Conservation (phyloP, 2,329 filamentous ascomycete species). For the Fusarium palustre region DNA sequence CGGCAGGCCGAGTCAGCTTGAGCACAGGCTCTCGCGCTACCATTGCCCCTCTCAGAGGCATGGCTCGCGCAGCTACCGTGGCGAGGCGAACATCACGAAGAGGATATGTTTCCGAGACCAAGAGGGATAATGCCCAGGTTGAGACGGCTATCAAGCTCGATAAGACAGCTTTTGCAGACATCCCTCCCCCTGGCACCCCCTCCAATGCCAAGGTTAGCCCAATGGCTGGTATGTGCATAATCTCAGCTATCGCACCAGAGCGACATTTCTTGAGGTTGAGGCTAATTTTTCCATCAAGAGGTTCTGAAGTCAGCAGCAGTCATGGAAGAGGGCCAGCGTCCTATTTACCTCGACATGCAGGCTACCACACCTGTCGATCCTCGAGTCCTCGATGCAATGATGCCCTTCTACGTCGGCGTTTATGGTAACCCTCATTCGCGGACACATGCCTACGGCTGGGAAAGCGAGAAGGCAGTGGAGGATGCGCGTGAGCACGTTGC, state of each 20-base stretch:
- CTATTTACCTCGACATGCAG: slow-evolving; percentile 99
- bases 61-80: slow-evolving; percentile 48
- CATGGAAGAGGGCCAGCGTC: slow-evolving; percentile 91
- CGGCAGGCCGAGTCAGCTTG: slow-evolving; percentile 73
- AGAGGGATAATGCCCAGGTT: slow-evolving; percentile 82
- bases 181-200: slow-evolving; percentile 51
- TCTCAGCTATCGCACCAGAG: neutral
- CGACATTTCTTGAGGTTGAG: neutral
- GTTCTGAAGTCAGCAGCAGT: slow-evolving; percentile 92
- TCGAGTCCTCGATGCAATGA: slow-evolving; percentile 94
- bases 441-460: slow-evolving; percentile 98
- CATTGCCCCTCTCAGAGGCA: slow-evolving; percentile 48
- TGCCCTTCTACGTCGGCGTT: slow-evolving; percentile 91
- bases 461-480: slow-evolving; percentile 94
- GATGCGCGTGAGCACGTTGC: slow-evolving; percentile 86
- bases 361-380: slow-evolving; percentile 96
- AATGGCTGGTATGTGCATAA: slow-evolving; percentile 64
- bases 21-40: slow-evolving; percentile 57
- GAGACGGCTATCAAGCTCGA: slow-evolving; percentile 89
- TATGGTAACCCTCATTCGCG: slow-evolving; percentile 98
- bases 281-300: slow-evolving; percentile 57
- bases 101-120: slow-evolving; percentile 86
- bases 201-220: slow-evolving; percentile 77
- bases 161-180: slow-evolving; percentile 81
- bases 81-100: slow-evolving; percentile 58